Base-by-base conservation (phyloP, 1,284 basidiomycete species). In the Cutaneotrichosporon sp. region DNA sequence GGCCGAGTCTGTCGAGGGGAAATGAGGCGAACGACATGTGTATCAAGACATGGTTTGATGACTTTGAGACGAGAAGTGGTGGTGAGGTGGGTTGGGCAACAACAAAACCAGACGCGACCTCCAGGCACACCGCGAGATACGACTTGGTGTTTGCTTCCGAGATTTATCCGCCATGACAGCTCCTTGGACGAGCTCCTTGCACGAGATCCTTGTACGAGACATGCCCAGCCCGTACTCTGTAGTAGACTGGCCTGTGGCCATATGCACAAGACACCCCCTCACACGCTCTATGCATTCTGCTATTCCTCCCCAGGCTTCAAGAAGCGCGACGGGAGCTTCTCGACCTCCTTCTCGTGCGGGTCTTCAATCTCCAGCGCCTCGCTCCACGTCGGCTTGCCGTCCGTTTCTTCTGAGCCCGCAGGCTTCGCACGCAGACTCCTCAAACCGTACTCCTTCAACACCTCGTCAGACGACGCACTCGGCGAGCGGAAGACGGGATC, bases 401-500 rank as follows among this genome's bases (percentile, higher is more conserved):
- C 47, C 34, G n/a, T 19, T 20, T 32, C 17, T 24, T 14, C 34
- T 12, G 19, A 4, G 22, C 27, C 33, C n/a, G 34, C 16, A 2
- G 3, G 26, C 38, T 33, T 16, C 6, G 49, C 11, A 29, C 32
- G 31, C 39, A 74, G 46, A n/a, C n/a, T n/a, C n/a, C n/a, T n/a
- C n/a, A n/a, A n/a, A 0, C 76, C 75, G 55, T 78, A 78, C 45
- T 68, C 66, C 34, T 48, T 59, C 43, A 92, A 75, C 29, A 83
- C 78, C 27, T 81, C 80, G 22, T 76, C 71, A 39, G 71, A 67
- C 44, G 84, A 79, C 4, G 81, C 66, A 1, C 87, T 84, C 20
- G 92, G 92, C 69, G 88, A 89, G 72, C 83, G 86, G 79, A 97
- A 93, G 27, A 96, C 81, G 42, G 85, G 82, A 73, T 97, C 92